A percentile compares a stretch with the other conserved stretches of the same genome.
Evolutionary conservation across 2,329 filamentous ascomycete species (phyloP).

Genomic region (Scedosporium dehoogii): DNA sequence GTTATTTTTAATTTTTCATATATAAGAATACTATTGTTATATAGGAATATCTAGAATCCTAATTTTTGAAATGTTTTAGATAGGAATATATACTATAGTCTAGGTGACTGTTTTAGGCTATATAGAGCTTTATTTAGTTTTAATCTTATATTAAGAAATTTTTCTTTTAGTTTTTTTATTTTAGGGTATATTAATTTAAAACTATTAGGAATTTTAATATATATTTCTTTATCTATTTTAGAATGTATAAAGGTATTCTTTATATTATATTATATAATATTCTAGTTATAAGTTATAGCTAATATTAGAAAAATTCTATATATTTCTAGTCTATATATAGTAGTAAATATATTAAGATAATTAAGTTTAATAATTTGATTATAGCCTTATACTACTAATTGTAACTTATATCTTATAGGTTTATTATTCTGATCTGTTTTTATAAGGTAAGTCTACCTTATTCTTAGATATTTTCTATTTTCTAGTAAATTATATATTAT

Average conservation of each 20-base stretch:
- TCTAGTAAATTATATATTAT: not conserved
- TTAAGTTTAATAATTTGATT: not conserved
- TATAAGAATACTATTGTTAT: too few species aligned
- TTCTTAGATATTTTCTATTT: too few species aligned
- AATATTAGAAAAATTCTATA: slow-evolving; percentile 8
- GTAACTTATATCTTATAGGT: too few species aligned
- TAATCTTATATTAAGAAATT: slow-evolving; percentile 2
- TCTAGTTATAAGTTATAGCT: not conserved
- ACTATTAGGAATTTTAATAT: slow-evolving; percentile 5
- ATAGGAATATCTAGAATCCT: too few species aligned
- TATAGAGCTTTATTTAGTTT: not conserved
- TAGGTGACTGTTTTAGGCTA: not conserved
- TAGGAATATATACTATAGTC: too few species aligned
- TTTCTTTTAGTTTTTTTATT: slow-evolving; percentile 6
- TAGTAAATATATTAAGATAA: slow-evolving; percentile 9
- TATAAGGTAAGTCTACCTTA: too few species aligned
- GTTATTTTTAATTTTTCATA: not conserved
- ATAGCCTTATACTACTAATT: too few species aligned
- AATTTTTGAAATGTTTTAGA: not conserved
- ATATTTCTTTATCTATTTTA: slow-evolving; percentile 9
- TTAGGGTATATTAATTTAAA: slow-evolving; percentile 1
- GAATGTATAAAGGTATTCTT: slow-evolving; percentile 9
- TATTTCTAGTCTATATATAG: slow-evolving; percentile 5
- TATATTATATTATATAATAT: slow-evolving; percentile 7
- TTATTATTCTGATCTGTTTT: too few species aligned